Evolutionary conservation across 306 rosid genomes (phyloP).

Genomic region (Astragalus glycyphyllos): DNA sequence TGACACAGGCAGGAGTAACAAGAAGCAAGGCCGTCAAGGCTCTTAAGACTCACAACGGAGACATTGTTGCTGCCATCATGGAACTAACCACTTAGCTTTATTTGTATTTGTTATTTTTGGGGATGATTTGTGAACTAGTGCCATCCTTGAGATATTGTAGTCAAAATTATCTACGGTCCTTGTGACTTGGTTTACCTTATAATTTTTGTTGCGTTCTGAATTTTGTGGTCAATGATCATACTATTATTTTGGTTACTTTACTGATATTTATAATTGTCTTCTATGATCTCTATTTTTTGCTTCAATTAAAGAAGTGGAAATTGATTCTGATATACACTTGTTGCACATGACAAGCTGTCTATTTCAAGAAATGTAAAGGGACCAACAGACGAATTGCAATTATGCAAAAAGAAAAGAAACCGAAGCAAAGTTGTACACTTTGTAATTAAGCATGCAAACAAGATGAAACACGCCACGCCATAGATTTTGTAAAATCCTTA

Average conservation of each 20-base stretch:
- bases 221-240: constrained; percentile 28
- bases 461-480: constrained; percentile 35
- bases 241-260: constrained; percentile 21
- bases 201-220: constrained; percentile 43
- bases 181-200: constrained; percentile 44
- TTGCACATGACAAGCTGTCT: constrained; percentile 1
- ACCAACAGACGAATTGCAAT: constrained; percentile 12
- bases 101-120: constrained; percentile 30
- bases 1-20: constrained; percentile 91
- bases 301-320: not conserved
- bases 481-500: constrained; percentile 17
- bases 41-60: constrained; percentile 79
- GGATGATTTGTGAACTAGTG: constrained; percentile 41
- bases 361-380: constrained; percentile 8
- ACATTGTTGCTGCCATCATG: constrained; percentile 92
- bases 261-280: constrained; percentile 19
- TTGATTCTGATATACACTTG: not conserved
- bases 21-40: constrained; percentile 89
- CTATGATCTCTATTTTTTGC: constrained; percentile 18
- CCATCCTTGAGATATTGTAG: constrained; percentile 42
- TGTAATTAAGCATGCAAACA: constrained; percentile 1
- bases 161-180: constrained; percentile 39
- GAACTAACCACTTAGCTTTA: constrained; percentile 71
- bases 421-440: constrained; percentile 32
- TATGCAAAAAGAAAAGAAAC: not conserved